phyloP scores from a whole-genome alignment of 352 stramenopile genomes.

The Nothophytophthora sp. region DNA sequence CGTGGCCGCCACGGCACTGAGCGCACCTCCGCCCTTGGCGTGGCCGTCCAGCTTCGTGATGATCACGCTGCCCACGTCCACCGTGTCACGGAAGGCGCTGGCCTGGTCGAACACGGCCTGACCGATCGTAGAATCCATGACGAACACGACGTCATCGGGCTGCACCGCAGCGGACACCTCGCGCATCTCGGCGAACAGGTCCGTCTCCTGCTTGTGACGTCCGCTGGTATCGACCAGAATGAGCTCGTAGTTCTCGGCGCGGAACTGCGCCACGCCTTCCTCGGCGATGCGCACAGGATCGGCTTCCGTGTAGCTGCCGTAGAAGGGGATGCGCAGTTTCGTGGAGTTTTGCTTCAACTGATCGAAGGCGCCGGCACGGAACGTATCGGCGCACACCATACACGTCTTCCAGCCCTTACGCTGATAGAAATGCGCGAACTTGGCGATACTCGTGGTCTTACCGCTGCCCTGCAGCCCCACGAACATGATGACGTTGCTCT shows the following conservation, averaged over 20 bases:
- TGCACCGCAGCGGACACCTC: constrained; percentile 96
- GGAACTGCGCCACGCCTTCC: constrained; percentile 97
- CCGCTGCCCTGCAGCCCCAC: constrained; percentile 94
- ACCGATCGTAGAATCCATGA: constrained; percentile 99
- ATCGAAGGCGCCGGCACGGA: constrained; percentile 98
- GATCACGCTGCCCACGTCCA: constrained; percentile 98
- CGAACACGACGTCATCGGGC: constrained; percentile 98
- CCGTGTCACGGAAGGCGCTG: constrained; percentile 93
- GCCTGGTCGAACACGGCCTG: constrained; percentile 98
- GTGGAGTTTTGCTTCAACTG: constrained; percentile 99
- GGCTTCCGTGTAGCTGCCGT: constrained; percentile 98
- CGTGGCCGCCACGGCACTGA: constrained; percentile 98
- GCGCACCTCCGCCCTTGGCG: constrained; percentile 97
- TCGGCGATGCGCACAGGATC: constrained; percentile 98
- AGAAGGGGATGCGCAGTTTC: constrained; percentile 98
- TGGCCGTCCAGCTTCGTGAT: constrained; percentile 99
- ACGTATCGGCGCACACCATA: constrained; percentile 99
- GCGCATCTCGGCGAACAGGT: constrained; percentile 99
- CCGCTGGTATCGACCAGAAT: constrained; percentile 99
- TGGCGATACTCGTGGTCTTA: constrained; percentile 99
- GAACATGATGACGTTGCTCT: constrained; percentile 95
- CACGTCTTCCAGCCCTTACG: constrained; percentile 97
- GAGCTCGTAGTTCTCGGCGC: constrained; percentile 97
- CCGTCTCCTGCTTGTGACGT: constrained; percentile 97
- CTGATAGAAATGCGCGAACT: constrained; percentile 99